Percentiles rank a stretch among this genome's conserved stretches.
Conservation (phyloP, 1,284 basidiomycete species). For the Golubevia pallescens region DNA sequence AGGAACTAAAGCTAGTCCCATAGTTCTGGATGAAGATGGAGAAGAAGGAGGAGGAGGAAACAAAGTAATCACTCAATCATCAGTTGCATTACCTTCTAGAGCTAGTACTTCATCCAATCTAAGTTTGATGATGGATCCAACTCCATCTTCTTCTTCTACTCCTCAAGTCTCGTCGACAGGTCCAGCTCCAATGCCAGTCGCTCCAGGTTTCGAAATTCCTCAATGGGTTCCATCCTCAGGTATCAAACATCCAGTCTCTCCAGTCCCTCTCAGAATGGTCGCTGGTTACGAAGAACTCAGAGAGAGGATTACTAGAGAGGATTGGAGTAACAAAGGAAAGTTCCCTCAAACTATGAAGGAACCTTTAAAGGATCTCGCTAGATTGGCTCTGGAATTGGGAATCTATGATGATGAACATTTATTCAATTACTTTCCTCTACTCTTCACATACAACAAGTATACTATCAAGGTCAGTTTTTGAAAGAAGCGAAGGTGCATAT, state of each 20-base stretch:
- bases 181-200: too few relatives aligned
- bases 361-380: slow-evolving; percentile 49
- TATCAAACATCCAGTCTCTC: not conserved
- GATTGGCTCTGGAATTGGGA: slow-evolving; percentile 52
- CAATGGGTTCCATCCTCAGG: too few relatives aligned
- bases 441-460: slow-evolving; percentile 63
- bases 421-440: slow-evolving; percentile 57
- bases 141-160: too few relatives aligned
- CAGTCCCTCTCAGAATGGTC: not conserved
- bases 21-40: too few relatives aligned
- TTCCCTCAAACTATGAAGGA: slow-evolving; percentile 56
- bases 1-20: too few relatives aligned
- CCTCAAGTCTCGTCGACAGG: too few relatives aligned
- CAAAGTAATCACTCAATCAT: too few relatives aligned
- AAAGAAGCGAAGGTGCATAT: not conserved
- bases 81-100: too few relatives aligned
- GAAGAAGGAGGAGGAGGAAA: too few relatives aligned
- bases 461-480: slow-evolving; percentile 40
- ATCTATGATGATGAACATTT: slow-evolving; percentile 64
- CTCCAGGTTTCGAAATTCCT: too few relatives aligned
- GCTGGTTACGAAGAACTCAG: not conserved
- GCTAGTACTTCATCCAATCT: too few relatives aligned
- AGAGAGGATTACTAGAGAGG: slow-evolving; percentile 27
- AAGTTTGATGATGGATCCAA: too few relatives aligned
- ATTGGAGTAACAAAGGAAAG: slow-evolving; percentile 59